A percentile compares a stretch with the other conserved stretches of the same genome.
Evolutionary conservation across 2,329 filamentous ascomycete genomes (phyloP).

Genomic region (Fusarium chlamydosporum): DNA sequence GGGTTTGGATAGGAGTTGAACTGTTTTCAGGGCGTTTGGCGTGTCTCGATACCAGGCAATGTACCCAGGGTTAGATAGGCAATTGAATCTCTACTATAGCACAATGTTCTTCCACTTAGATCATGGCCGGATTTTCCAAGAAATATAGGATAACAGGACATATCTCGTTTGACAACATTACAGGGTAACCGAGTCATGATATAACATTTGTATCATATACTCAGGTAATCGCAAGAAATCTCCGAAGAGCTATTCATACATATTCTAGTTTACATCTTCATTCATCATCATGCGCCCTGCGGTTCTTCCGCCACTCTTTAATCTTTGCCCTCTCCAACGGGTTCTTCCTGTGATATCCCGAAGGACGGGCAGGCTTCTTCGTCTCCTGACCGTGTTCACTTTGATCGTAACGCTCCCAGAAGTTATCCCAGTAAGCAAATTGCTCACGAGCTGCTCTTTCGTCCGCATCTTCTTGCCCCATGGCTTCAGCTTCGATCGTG

Average conservation of each 20-base stretch:
- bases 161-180: not conserved
- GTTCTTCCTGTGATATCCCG: not conserved
- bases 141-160: not conserved
- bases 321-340: not conserved
- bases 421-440: constrained; percentile 45
- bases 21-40: constrained; percentile 31
- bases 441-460: constrained; percentile 35
- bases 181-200: not conserved
- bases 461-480: constrained; percentile 30
- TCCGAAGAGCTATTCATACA: constrained; percentile 33
- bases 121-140: too few relatives aligned
- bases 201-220: constrained; percentile 27
- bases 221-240: constrained; percentile 9
- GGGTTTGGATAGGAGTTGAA: constrained; percentile 5
- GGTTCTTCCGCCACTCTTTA: not conserved
- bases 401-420: constrained; percentile 51
- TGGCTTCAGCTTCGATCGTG: constrained; percentile 20
- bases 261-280: constrained; percentile 29
- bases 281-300: constrained; percentile 13
- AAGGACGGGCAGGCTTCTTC: constrained; percentile 1
- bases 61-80: constrained; percentile 22
- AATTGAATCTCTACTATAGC: constrained; percentile 17
- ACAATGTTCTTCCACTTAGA: not conserved
- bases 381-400: constrained; percentile 13
- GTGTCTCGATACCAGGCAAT: constrained; percentile 37